Percentiles rank a stretch among this genome's conserved stretches.
phyloP scores from a whole-genome alignment of 2,329 filamentous ascomycete genomes.

The Exophiala calicioides region DNA sequence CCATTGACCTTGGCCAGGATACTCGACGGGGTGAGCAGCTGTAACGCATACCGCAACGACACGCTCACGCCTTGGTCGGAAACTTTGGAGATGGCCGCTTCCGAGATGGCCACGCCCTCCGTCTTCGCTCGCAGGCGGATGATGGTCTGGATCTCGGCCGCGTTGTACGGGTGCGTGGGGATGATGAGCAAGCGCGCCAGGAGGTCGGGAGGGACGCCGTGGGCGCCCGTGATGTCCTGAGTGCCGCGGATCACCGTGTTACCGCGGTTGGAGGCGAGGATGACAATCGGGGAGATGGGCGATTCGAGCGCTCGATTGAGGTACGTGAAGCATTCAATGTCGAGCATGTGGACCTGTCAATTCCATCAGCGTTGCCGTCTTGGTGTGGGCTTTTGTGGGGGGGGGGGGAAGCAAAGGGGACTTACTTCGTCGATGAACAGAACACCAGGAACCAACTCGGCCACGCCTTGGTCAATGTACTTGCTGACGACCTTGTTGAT shows the following conservation, averaged over 20 bases:
- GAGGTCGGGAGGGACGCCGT: conserved; percentile 92
- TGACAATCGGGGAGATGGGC: conserved; percentile 91
- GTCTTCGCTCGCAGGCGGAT: conserved; percentile 80
- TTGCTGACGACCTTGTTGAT: conserved; percentile 99
- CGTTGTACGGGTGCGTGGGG: conserved; percentile 85
- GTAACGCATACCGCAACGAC: conserved; percentile 88
- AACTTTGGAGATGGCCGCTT: conserved; percentile 83
- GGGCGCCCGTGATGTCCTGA: conserved; percentile 74
- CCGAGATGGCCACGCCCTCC: conserved; percentile 75
- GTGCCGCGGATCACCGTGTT: conserved; percentile 90
- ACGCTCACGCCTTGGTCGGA: conserved; percentile 84
- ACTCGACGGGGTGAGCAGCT: conserved; percentile 84
- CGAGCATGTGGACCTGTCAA: conserved; percentile 99
- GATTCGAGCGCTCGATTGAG: conserved; percentile 97
- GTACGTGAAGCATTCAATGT: conserved; percentile 98
- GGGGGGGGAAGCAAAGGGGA: conserved; percentile 17
- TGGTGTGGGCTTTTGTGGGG: not conserved
- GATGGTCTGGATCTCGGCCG: conserved; percentile 89
- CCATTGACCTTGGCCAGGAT: conserved; percentile 87
- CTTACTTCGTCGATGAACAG: conserved; percentile 96
- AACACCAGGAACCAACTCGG: conserved; percentile 95
- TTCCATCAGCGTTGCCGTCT: too few relatives aligned
- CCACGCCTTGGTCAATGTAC: conserved; percentile 97
- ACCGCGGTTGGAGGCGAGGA: conserved; percentile 94
- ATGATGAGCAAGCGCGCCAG: conserved; percentile 92